Evolutionary conservation across 768 basidiomycete genomes (phyloP).

Genomic region (Galerina sulciceps): DNA sequence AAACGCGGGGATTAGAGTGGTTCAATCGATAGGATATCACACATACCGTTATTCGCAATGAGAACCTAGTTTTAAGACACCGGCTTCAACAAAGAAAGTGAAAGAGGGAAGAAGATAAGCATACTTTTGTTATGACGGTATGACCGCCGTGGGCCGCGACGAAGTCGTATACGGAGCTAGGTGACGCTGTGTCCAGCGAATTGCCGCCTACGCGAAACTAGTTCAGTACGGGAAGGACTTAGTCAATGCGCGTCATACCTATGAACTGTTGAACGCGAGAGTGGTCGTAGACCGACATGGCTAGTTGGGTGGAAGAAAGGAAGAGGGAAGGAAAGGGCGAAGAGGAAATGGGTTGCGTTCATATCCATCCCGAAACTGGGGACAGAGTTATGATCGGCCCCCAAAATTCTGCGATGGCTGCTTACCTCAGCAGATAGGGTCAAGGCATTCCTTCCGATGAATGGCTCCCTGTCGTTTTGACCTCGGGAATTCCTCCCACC

Average conservation of each 20-base stretch:
- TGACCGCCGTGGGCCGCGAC: conserved; percentile 92
- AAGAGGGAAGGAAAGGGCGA: conserved; percentile 16
- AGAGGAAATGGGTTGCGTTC: conserved; percentile 24
- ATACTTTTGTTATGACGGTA: conserved; percentile 97
- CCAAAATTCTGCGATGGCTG: conserved; percentile 43
- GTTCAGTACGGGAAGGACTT: conserved; percentile 7
- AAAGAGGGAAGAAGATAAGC: conserved; percentile 19
- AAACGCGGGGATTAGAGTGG: conserved; percentile 13
- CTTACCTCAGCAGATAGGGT: conserved; percentile 34
- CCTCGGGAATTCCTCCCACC: conserved; percentile 2
- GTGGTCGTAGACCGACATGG: conserved; percentile 59
- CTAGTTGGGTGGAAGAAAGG: conserved; percentile 20
- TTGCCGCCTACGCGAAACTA: conserved; percentile 75
- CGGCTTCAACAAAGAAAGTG: conserved; percentile 8
- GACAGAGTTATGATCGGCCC: conserved; percentile 45
- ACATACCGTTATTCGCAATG: conserved; percentile 94
- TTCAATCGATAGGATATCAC: background rate
- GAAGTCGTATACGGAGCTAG: conserved; percentile 85
- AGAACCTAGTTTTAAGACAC: conserved; percentile 67
- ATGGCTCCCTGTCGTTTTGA: conserved; percentile 8
- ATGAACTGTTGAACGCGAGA: conserved; percentile 59
- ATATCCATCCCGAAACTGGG: conserved; percentile 35
- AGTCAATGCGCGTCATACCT: conserved; percentile 32
- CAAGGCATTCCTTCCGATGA: conserved; percentile 5
- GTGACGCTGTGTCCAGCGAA: conserved; percentile 81